Evolutionary conservation across 2,329 filamentous ascomycete genomes (phyloP), one percentile per base, ranked within the genome.

Genomic region (Tolypocladium tropicale): DNA sequence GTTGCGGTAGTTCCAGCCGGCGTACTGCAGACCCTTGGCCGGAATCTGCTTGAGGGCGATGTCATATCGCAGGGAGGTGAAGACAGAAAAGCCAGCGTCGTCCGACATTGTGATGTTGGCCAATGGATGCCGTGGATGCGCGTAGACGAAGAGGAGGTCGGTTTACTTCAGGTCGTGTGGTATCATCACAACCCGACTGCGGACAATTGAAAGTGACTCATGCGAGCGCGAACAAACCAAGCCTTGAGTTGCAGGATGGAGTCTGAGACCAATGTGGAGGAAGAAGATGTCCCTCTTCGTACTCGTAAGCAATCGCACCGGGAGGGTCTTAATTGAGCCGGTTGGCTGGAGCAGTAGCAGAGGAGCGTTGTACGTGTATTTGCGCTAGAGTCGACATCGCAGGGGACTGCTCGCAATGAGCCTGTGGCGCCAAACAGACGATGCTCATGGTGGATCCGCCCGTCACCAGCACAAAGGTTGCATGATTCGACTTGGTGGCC

Each of bases 61-160:
- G 61, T 93, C 89, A 67, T 86, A 90, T 55, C 89, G 85, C 56
- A 91, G 74, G 1, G 88, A 86, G 3, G 85, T 86, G 65, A 89
- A 86, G 34, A 92, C 73, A 52, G 78, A 72, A 61, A 90, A 88
- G 2, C 72, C 6, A 14, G 34, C 64, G 18, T 72, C 65, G 14
- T n/a, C n/a, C n/a, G 67, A 60, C 72, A 75, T 75, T 4, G 36
- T 63, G 55, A 3, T 33, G 18, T 21, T 50, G 46, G 2, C 18
- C 28, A 18, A 18, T 5, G 28, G 10, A 21, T 4, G 28, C 46
- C 3, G 18, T 21, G 18, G 7, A 49, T n/a, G 25, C 9, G 25
- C n/a, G 6, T 2, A 6, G n/a, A n/a, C n/a, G n/a, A n/a, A n/a
- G n/a, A n/a, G n/a, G n/a, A n/a, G n/a, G 28, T 12, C 4, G 12